Percentiles rank a stretch among this genome's conserved stretches.
phyloP scores from a whole-genome alignment of 768 basidiomycete species.

The Boletellus sp. region DNA sequence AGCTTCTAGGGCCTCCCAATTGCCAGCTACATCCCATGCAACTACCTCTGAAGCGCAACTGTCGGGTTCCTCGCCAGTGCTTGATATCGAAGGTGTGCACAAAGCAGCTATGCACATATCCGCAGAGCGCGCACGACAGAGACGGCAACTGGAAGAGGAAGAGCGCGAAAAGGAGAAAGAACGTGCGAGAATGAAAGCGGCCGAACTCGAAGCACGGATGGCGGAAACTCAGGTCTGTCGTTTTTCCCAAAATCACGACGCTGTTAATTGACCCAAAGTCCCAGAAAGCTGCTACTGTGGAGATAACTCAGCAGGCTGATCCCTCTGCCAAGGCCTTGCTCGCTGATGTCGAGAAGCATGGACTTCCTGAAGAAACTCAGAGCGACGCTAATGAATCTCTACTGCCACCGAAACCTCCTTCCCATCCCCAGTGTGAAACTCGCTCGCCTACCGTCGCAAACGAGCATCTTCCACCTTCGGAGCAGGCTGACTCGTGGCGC shows the following conservation, averaged over 20 bases:
- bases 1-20: slow-evolving; percentile 33
- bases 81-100: slow-evolving; percentile 61
- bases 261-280: slow-evolving; percentile 5
- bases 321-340: slow-evolving; percentile 19
- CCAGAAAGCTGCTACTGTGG: slow-evolving; percentile 38
- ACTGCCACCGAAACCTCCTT: slow-evolving; percentile 32
- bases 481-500: slow-evolving; percentile 65
- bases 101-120: slow-evolving; percentile 81
- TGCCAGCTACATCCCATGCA: slow-evolving; percentile 43
- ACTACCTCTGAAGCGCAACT: slow-evolving; percentile 34
- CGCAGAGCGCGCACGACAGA: slow-evolving; percentile 76
- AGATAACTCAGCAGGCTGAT: slow-evolving; percentile 47
- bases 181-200: slow-evolving; percentile 75
- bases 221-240: slow-evolving; percentile 31
- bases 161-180: slow-evolving; percentile 78
- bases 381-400: slow-evolving; percentile 28
- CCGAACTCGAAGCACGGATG: slow-evolving; percentile 67
- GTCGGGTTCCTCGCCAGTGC: slow-evolving; percentile 24
- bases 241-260: slow-evolving; percentile 5
- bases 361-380: background rate
- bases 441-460: slow-evolving; percentile 13
- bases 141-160: slow-evolving; percentile 80
- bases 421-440: slow-evolving; percentile 22
- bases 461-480: slow-evolving; percentile 26
- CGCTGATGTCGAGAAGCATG: slow-evolving; percentile 5